Evolutionary conservation across 495 filamentous ascomycete species (phyloP).

Genomic region (Talaromyces proteolyticus): DNA sequence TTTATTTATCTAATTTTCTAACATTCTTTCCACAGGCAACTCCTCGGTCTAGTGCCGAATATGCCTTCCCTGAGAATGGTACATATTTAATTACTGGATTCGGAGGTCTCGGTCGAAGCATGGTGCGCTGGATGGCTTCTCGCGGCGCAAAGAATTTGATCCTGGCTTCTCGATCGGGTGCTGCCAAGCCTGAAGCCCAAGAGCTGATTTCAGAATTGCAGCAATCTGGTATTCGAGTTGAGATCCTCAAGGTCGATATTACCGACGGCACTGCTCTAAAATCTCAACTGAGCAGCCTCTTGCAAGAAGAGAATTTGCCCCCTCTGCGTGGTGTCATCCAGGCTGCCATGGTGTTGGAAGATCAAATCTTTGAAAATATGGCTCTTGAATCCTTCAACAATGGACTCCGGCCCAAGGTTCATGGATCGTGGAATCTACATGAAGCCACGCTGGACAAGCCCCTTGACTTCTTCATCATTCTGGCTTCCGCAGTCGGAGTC

Average conservation of each 20-base stretch:
- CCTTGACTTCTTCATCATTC: constrained; percentile 57
- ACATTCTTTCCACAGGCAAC: background rate
- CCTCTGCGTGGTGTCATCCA: constrained; percentile 34
- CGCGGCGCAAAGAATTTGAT: constrained; percentile 46
- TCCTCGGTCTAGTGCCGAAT: background rate
- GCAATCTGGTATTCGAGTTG: constrained; percentile 9
- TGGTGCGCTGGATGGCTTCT: constrained; percentile 47
- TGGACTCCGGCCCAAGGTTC: constrained; percentile 8
- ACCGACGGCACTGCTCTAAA: background rate
- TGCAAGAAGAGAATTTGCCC: constrained; percentile 8
- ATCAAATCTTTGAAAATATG: constrained; percentile 17
- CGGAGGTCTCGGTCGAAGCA: constrained; percentile 48
- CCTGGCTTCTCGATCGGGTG: constrained; percentile 36
- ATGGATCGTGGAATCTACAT: constrained; percentile 13
- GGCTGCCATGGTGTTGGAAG: constrained; percentile 32
- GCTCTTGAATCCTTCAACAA: constrained; percentile 9
- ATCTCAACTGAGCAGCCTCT: background rate
- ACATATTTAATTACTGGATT: constrained; percentile 50
- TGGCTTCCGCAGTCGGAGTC: constrained; percentile 49
- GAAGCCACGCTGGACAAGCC: constrained; percentile 1
- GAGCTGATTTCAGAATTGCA: constrained; percentile 31
- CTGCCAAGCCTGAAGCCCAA: background rate
- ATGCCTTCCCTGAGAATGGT: background rate
- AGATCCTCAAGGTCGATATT: background rate
- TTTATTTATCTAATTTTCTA: background rate